Conservation (phyloP, 345 rosid species). For the Brassica juncea region DNA sequence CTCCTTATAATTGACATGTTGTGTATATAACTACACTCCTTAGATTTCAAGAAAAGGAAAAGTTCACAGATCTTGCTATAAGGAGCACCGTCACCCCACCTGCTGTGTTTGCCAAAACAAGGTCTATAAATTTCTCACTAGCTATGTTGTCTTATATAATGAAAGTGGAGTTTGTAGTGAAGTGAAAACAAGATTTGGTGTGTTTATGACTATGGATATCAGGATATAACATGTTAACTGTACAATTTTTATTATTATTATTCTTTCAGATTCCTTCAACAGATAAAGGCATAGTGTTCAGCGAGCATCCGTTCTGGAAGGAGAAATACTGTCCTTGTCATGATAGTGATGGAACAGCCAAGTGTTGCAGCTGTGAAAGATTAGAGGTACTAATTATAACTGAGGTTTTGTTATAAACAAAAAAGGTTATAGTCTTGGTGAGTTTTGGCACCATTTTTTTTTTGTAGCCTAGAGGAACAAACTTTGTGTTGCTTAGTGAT, state of each 20-base stretch:
- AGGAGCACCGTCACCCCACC: constrained; percentile 5
- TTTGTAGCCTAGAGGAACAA: constrained; percentile 51
- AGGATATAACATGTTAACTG: constrained; percentile 9
- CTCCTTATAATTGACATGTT: not conserved
- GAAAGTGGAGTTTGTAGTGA: not conserved
- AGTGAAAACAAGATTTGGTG: not conserved
- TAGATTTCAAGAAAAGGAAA: constrained; percentile 21
- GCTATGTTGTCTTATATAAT: not conserved
- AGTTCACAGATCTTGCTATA: constrained; percentile 20
- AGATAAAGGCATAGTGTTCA: constrained; percentile 47
- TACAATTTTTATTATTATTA: constrained; percentile 14
- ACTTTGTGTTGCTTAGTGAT: constrained; percentile 59
- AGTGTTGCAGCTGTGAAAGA: constrained; percentile 39
- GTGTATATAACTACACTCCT: not conserved
- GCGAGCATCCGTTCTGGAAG: constrained; percentile 50
- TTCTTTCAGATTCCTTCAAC: constrained; percentile 60
- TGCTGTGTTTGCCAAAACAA: constrained; percentile 25
- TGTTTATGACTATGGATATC: not conserved
- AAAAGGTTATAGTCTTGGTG: not conserved
- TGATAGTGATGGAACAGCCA: constrained; percentile 20
- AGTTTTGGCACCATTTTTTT: not conserved
- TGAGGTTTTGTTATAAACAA: not conserved
- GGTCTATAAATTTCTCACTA: constrained; percentile 2
- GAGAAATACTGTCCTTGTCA: constrained; percentile 27
- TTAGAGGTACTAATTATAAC: constrained; percentile 18